A percentile compares a stretch with the other conserved stretches of the same genome.
Conservation (phyloP, 2,329 filamentous ascomycete genomes). For the Claviceps pusilla region DNA sequence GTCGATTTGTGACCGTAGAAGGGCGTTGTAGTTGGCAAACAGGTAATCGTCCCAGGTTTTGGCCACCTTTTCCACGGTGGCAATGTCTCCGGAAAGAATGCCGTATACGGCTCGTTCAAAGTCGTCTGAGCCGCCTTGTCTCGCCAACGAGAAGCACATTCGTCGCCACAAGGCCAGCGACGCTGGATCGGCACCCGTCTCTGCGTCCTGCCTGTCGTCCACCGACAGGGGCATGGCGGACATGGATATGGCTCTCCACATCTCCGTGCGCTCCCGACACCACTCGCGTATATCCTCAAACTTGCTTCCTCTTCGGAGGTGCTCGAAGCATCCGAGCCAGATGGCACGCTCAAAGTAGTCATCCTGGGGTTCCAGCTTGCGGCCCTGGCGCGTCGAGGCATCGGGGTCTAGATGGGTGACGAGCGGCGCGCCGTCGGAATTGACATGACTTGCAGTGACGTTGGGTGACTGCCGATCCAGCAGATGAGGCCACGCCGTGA, state of each 20-base stretch:
- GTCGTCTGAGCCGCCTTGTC: constrained; percentile 53
- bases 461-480: constrained; percentile 48
- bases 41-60: constrained; percentile 73
- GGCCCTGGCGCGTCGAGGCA: constrained; percentile 63
- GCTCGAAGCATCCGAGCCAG: constrained; percentile 89
- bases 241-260: constrained; percentile 76
- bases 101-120: constrained; percentile 87
- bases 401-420: constrained; percentile 89
- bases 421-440: constrained; percentile 46
- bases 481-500: constrained; percentile 51
- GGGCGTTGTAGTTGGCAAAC: constrained; percentile 77
- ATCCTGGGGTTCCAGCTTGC: constrained; percentile 66
- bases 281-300: constrained; percentile 65
- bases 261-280: constrained; percentile 73
- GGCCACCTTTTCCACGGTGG: constrained; percentile 62
- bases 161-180: constrained; percentile 57
- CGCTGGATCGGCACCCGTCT: constrained; percentile 20
- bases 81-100: constrained; percentile 69
- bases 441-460: constrained; percentile 40
- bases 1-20: constrained; percentile 68
- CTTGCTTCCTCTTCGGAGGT: constrained; percentile 69
- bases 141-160: constrained; percentile 58
- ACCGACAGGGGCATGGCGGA: constrained; percentile 51
- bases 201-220: constrained; percentile 24
- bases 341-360: constrained; percentile 79